phyloP scores from a whole-genome alignment of 2,329 filamentous ascomycete species.

The Clarireedia sp. region DNA sequence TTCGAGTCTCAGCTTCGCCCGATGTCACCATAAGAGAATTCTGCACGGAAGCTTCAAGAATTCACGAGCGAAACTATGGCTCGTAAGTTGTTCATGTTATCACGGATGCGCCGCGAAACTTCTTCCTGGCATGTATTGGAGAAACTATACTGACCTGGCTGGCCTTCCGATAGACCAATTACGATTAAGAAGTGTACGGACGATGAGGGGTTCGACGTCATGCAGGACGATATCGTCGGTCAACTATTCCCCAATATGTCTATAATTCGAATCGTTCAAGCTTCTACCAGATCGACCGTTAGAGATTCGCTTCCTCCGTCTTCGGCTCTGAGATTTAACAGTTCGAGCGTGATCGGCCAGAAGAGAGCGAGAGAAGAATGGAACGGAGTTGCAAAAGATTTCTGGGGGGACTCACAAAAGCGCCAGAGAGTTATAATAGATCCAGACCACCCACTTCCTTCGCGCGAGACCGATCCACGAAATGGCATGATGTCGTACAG shows the following conservation, averaged over 20 bases:
- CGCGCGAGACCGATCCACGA: slow-evolving; percentile 20
- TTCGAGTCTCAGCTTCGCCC: slow-evolving; percentile 25
- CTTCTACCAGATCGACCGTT: slow-evolving; percentile 16
- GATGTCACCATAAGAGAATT: slow-evolving; percentile 27
- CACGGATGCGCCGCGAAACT: not conserved
- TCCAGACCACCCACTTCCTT: slow-evolving; percentile 27
- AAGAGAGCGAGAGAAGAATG: slow-evolving; percentile 22
- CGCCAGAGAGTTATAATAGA: slow-evolving; percentile 22
- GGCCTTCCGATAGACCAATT: slow-evolving; percentile 18
- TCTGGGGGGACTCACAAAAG: slow-evolving; percentile 20
- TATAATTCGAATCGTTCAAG: slow-evolving; percentile 26
- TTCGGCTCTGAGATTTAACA: slow-evolving; percentile 26
- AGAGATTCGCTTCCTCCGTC: slow-evolving; percentile 29
- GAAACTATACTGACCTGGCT: not conserved
- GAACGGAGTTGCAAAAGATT: slow-evolving; percentile 10
- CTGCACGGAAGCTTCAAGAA: slow-evolving; percentile 25
- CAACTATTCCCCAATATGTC: slow-evolving; percentile 22
- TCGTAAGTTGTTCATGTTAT: slow-evolving; percentile 19
- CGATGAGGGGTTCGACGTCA: slow-evolving; percentile 28
- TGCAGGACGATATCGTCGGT: slow-evolving; percentile 24
- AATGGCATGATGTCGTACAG: not conserved
- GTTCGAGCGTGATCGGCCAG: slow-evolving; percentile 8
- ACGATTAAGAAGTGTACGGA: slow-evolving; percentile 29
- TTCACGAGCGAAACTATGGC: slow-evolving; percentile 28
- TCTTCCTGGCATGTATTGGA: not conserved